Base-by-base conservation (phyloP, 352 stramenopile species). In the Phytophthora citricola region DNA sequence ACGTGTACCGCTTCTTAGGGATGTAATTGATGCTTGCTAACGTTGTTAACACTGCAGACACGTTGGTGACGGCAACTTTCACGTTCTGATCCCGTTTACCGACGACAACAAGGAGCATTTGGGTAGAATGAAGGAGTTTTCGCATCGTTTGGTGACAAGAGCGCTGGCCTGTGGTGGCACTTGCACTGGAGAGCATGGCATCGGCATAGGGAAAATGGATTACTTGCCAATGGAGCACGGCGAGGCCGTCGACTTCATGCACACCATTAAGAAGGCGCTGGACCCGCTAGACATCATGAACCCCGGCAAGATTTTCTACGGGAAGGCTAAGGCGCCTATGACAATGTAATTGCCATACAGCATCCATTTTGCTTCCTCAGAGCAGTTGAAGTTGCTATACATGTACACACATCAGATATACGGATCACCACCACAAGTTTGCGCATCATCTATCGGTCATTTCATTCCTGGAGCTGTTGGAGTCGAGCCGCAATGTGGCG, bases 251-350 rank as follows among this genome's bases (percentile, higher is more conserved):
- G 62, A 91, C 52, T 81, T 98, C 48, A 99, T 99, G 97, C 70
- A 76, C 58, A 61, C 79, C 15, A 93, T 99, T 66, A 99, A 99
- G 75, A 76, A 83, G 15, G 83, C 93, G 7, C 65, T 99, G 12
- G 97, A 99, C 74, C 96, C 96, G n/a, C 75, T 89, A 32, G 92
- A 97, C 65, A 97, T 99, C 45, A 86, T 99, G 79, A 99, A 99
- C 81, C 97, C 97, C 0, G 96, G 96, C 44, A 99, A 99, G 82
- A 90, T 99, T 46, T 89, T 99, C 46, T 93, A 73, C 22, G 46
- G 27, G 55, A 54, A 46, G n/a, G 38, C 22, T 27, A 52, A 31
- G 26, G n/a, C 8, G 1, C 3, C 20, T 14, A n/a, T 14, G 34
- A 44, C 17, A 45, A 56, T 27, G 20, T 22, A 5, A 55, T n/a